Conservation (phyloP, 768 basidiomycete genomes). For the Dictyophora rubrovolvata region DNA sequence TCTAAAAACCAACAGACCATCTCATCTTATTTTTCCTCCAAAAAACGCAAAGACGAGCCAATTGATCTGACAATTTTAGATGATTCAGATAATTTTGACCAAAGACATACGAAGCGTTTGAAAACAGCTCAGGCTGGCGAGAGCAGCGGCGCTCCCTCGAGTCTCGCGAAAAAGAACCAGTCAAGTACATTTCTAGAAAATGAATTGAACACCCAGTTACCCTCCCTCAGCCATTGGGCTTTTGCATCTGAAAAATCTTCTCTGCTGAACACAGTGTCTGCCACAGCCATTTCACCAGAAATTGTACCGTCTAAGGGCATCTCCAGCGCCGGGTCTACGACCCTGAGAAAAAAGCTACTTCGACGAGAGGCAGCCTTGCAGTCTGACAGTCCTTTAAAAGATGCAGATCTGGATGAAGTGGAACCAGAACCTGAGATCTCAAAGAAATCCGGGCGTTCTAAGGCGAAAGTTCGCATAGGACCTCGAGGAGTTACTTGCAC, state of each 20-base stretch:
- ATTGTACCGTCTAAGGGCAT: too few relatives aligned
- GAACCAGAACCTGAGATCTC: not conserved
- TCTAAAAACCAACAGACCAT: slow-evolving; percentile 25
- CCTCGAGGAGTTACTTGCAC: slow-evolving; percentile 67
- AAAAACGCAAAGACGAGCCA: slow-evolving; percentile 25
- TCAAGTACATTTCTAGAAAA: too few relatives aligned
- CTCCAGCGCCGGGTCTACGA: not conserved
- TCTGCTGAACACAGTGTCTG: not conserved
- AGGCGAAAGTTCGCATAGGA: slow-evolving; percentile 30
- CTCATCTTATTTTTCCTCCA: slow-evolving; percentile 31
- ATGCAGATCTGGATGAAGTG: not conserved
- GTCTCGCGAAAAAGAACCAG: too few relatives aligned
- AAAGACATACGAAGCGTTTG: slow-evolving; percentile 21
- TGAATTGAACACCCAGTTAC: not conserved
- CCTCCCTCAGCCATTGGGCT: not conserved
- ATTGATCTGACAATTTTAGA: slow-evolving; percentile 49
- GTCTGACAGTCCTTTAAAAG: not conserved
- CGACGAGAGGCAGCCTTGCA: not conserved
- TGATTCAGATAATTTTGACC: slow-evolving; percentile 12
- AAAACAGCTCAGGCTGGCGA: slow-evolving; percentile 16
- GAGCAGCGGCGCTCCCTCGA: not conserved
- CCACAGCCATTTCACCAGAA: not conserved
- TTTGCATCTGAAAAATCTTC: not conserved
- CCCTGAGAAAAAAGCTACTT: slow-evolving; percentile 1
- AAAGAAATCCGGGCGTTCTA: not conserved